Conservation (phyloP, 441 rosid genomes). For the Cnidoscolus chayamansa region DNA sequence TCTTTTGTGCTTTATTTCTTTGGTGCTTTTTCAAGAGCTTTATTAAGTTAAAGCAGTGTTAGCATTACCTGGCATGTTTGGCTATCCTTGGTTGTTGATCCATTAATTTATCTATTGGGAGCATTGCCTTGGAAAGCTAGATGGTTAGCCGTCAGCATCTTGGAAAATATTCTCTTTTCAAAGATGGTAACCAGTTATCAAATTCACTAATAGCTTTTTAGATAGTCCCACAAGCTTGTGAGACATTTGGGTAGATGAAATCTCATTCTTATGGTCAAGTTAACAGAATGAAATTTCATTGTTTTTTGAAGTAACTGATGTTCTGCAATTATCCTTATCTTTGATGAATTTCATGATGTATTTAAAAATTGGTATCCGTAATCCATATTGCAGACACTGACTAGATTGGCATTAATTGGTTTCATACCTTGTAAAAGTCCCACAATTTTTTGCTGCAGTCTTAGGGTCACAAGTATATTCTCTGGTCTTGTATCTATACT, state of each 20-base stretch:
- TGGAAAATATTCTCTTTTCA: neutral
- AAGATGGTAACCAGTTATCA: neutral
- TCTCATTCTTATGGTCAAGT: neutral
- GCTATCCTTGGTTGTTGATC: neutral
- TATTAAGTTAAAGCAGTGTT: neutral
- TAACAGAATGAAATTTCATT: neutral
- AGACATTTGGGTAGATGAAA: neutral
- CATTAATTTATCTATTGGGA: neutral
- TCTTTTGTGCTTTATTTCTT: too few relatives aligned
- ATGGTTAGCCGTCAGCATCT: neutral
- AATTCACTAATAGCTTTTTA: neutral
- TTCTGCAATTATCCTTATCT: neutral
- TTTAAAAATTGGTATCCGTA: neutral
- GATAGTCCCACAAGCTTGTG: neutral
- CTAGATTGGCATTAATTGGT: neutral
- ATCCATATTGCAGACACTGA: neutral
- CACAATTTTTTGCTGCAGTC: neutral
- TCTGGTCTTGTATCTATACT: neutral
- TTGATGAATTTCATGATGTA: neutral
- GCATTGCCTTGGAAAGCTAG: neutral
- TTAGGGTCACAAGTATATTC: neutral
- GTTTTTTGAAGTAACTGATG: neutral
- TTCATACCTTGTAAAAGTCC: neutral
- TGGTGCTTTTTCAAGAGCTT: neutral
- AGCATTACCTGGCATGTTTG: neutral